A percentile compares a stretch with the other conserved stretches of the same genome.
phyloP scores from a whole-genome alignment of 1,284 basidiomycete genomes.

The Ceratobasidium papillatum region DNA sequence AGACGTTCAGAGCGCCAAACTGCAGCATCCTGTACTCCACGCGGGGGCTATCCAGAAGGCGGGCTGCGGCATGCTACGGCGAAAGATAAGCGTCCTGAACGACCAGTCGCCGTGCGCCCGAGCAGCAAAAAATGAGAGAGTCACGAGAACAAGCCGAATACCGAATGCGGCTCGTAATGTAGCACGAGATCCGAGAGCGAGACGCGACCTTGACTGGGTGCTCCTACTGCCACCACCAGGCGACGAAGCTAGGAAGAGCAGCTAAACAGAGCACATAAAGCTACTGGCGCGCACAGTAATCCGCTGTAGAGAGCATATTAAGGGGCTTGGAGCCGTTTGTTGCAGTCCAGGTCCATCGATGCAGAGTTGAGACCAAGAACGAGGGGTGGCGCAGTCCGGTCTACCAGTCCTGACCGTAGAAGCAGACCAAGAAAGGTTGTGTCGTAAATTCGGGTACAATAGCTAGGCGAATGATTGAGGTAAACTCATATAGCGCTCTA shows the following conservation, averaged over 20 bases:
- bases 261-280: slow-evolving; percentile 18
- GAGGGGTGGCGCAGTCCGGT: slow-evolving; percentile 23
- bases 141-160: slow-evolving; percentile 2
- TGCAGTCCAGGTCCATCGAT: slow-evolving; percentile 7
- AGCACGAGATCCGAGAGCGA: slow-evolving; percentile 37
- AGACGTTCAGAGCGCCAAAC: slow-evolving; percentile 21
- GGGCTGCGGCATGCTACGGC: slow-evolving; percentile 2
- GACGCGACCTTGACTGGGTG: not conserved
- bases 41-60: slow-evolving; percentile 22
- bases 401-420: slow-evolving; percentile 21
- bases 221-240: slow-evolving; percentile 1
- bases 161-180: not conserved
- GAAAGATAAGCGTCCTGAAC: slow-evolving; percentile 4
- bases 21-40: slow-evolving; percentile 8
- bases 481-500: not conserved
- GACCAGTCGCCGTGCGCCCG: slow-evolving; percentile 7
- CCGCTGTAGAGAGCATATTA: not conserved
- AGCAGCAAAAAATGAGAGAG: not conserved
- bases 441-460: not conserved
- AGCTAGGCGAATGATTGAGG: not conserved
- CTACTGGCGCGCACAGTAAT: slow-evolving; percentile 1
- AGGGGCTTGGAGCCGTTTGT: slow-evolving; percentile 12
- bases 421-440: not conserved
- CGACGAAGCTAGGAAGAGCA: slow-evolving; percentile 17
- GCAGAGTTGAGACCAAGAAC: slow-evolving; percentile 1